These are phyloP conservation scores for Aspergillus brasiliensis DNA, from an alignment of 2,329 filamentous ascomycete genomes.

Conservation along the genomic window DNA sequence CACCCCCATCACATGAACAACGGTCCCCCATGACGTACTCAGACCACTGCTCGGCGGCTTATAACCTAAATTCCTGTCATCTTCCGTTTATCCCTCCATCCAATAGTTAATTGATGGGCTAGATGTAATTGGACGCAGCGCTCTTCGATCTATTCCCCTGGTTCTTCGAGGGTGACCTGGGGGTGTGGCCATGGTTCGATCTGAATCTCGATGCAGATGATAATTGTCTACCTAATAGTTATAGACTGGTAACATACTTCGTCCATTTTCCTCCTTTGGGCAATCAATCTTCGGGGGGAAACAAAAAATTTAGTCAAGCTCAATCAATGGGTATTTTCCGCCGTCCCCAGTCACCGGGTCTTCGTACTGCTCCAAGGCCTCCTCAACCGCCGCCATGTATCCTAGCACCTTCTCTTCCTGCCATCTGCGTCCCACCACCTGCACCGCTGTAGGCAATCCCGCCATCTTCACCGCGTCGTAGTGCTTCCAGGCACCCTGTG, in stretches of 20 bases:
- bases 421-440: slow-evolving; percentile 75
- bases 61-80: too few species aligned
- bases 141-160: background rate
- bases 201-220: background rate
- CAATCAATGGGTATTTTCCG: slow-evolving; percentile 39
- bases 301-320: slow-evolving; percentile 34
- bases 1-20: background rate
- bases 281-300: too few species aligned
- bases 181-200: background rate
- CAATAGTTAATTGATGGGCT: background rate
- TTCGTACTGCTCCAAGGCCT: slow-evolving; percentile 61
- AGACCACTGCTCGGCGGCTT: background rate
- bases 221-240: background rate
- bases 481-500: slow-evolving; percentile 78
- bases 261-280: background rate
- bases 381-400: slow-evolving; percentile 77
- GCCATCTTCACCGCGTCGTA: slow-evolving; percentile 84
- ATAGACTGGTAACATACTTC: background rate
- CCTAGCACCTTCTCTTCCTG: slow-evolving; percentile 87
- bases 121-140: background rate
- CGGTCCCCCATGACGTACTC: background rate
- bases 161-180: background rate
- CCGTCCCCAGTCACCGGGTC: slow-evolving; percentile 36
- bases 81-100: too few species aligned
- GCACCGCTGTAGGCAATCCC: slow-evolving; percentile 82